Evolutionary conservation across 257 asterid genomes (phyloP), one percentile per base, ranked within the genome.

Genomic region (Ballota nigra): DNA sequence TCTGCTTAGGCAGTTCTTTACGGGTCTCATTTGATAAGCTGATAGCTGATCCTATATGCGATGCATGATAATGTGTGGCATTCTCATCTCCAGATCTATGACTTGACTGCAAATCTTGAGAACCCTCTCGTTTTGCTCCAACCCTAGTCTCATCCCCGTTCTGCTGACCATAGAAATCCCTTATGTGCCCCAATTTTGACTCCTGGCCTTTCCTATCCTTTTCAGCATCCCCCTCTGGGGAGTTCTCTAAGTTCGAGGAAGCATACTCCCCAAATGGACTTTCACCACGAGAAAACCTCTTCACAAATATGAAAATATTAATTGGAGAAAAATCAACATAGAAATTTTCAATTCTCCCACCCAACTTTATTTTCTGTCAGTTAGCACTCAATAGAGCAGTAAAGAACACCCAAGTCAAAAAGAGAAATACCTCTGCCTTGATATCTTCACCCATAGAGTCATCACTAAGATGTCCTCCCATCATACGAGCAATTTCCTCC

Each of bases 221-320:
- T 31, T 83, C 82, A 10, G 80, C 71, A 76, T 77, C 88, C 22
- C 68, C 83, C 38, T 84, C 90, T 49, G 87, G 83, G 56, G 92
- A 86, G 76, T 83, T 83, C 80, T 83, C 97, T 70, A 85, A 78
- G 75, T 89, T 86, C 71, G 91, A 80, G 41, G 96, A 86, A 73
- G 85, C 82, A 75, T 89, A 92, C 79, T 82, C 96, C 7, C 84
- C 90, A 68, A 83, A 85, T 51, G 90, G 95, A 78, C 97, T 94
- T 70, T 80, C 91, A 53, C 80, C 85, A 51, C 75, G 89, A 10
- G 89, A 83, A 58, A 68, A 71, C 60, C 84, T 92, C 98, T 86
- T 79, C 70, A 80, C 34, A 18, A 80, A 79, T 15, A 80, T 77
- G 20, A 51, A 71, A 28, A 79, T 29, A 47, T 47, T 47, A 47